Evolutionary conservation across 768 basidiomycete genomes (phyloP).

Genomic region (Phylloporus rhodoxanthus): DNA sequence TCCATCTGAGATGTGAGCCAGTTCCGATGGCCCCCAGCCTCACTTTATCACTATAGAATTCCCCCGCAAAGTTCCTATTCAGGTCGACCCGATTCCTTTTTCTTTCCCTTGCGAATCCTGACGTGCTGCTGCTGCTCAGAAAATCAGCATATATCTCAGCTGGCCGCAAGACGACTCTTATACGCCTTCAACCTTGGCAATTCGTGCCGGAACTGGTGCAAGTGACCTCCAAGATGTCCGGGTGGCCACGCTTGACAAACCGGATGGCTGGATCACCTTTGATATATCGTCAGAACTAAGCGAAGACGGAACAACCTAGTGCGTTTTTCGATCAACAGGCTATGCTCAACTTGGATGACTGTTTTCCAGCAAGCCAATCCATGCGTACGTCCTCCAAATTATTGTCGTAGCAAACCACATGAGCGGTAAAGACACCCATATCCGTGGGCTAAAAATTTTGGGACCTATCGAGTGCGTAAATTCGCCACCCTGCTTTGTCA

Average conservation of each 20-base stretch:
- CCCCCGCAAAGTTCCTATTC: slow-evolving; percentile 80
- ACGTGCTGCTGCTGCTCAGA: slow-evolving; percentile 39
- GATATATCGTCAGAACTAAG: slow-evolving; percentile 75
- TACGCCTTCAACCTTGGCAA: slow-evolving; percentile 85
- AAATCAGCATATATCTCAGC: slow-evolving; percentile 80
- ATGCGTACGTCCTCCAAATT: slow-evolving; percentile 86
- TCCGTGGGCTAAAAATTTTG: slow-evolving; percentile 82
- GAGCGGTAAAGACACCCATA: slow-evolving; percentile 99
- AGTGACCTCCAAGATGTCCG: slow-evolving; percentile 92
- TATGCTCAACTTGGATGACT: neutral
- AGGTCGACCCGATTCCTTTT: slow-evolving; percentile 42
- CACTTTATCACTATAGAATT: slow-evolving; percentile 95
- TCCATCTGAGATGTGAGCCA: slow-evolving; percentile 23
- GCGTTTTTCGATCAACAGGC: slow-evolving; percentile 25
- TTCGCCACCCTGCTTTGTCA: neutral
- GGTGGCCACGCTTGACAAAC: slow-evolving; percentile 78
- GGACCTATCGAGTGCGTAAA: slow-evolving; percentile 71
- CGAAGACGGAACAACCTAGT: slow-evolving; percentile 79
- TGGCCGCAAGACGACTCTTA: slow-evolving; percentile 91
- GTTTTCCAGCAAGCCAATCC: slow-evolving; percentile 66
- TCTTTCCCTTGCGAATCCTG: neutral
- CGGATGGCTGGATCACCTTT: slow-evolving; percentile 91
- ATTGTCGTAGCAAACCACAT: slow-evolving; percentile 91
- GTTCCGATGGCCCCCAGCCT: slow-evolving; percentile 93
- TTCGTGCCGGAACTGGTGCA: slow-evolving; percentile 87